Conservation (phyloP, 2,329 filamentous ascomycete genomes). For the Stemphylium lycopersici region DNA sequence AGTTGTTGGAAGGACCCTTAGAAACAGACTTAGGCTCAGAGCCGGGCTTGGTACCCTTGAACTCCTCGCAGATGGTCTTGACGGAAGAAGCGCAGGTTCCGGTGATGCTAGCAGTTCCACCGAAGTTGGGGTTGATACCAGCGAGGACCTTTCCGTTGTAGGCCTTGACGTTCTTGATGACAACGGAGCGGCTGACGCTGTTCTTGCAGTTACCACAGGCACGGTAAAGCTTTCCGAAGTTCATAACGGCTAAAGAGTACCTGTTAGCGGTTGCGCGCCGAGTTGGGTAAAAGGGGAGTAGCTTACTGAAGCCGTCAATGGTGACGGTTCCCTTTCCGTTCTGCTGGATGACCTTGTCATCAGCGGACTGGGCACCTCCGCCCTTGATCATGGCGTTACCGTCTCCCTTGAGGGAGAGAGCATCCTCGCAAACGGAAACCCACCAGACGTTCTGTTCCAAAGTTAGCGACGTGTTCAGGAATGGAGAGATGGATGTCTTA, state of each 20-base stretch:
- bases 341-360: constrained; percentile 54
- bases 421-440: constrained; percentile 52
- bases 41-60: constrained; percentile 39
- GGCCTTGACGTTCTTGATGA: constrained; percentile 54
- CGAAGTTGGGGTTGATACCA: constrained; percentile 61
- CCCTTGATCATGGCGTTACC: constrained; percentile 49
- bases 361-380: constrained; percentile 48
- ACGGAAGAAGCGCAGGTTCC: constrained; percentile 35
- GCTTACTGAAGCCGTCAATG: constrained; percentile 43
- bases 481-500: not conserved
- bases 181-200: constrained; percentile 51
- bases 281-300: constrained; percentile 34
- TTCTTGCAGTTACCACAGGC: constrained; percentile 59
- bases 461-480: constrained; percentile 5
- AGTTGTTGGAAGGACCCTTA: constrained; percentile 37
- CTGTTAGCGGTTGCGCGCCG: constrained; percentile 39
- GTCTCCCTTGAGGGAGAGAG: constrained; percentile 46
- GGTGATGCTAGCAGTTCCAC: constrained; percentile 55
- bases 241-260: constrained; percentile 22
- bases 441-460: constrained; percentile 53
- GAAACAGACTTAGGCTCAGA: constrained; percentile 37
- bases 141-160: constrained; percentile 53
- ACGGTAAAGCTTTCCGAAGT: constrained; percentile 55
- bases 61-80: constrained; percentile 46
- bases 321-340: constrained; percentile 51